A percentile compares a stretch with the other conserved stretches of the same genome.
phyloP scores from a whole-genome alignment of 148 eudicot species.

The Rhododendron ovatum region DNA sequence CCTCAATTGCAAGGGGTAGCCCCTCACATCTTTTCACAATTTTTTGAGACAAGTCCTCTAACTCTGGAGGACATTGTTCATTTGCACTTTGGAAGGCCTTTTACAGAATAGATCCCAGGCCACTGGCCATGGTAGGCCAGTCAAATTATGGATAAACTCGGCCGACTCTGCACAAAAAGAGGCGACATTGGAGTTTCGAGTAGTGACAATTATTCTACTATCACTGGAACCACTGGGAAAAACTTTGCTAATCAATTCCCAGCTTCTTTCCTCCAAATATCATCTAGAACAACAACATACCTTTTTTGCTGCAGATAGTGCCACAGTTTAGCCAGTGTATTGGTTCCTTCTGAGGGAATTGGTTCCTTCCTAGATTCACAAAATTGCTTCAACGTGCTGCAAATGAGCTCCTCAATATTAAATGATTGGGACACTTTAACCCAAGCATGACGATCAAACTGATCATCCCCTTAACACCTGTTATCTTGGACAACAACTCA shows the following conservation, averaged over 20 bases:
- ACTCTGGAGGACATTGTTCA: conserved; percentile 8
- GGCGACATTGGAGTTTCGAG: no score
- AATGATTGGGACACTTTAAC: no score
- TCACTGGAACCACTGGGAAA: no score
- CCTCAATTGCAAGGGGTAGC: conserved; percentile 25
- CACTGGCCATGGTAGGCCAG: no score
- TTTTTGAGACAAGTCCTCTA: neutral
- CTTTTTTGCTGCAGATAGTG: conserved; percentile 13
- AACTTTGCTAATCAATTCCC: no score
- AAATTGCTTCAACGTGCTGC: conserved; percentile 13
- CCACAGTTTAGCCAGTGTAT: neutral
- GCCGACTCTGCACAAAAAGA: no score
- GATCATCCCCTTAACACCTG: neutral
- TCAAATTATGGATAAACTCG: no score
- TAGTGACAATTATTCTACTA: no score
- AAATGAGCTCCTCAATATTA: no score
- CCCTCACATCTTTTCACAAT: conserved; percentile 40
- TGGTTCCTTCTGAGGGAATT: neutral
- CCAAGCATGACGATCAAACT: no score
- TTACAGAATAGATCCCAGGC: no score
- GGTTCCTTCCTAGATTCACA: neutral
- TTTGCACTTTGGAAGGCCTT: neutral
- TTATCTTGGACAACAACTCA: neutral
- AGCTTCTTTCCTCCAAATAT: conserved; percentile 7
- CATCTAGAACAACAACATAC: conserved; percentile 30